Conservation (phyloP, 139 green algal genomes). For the Yamagishiella unicocca region DNA sequence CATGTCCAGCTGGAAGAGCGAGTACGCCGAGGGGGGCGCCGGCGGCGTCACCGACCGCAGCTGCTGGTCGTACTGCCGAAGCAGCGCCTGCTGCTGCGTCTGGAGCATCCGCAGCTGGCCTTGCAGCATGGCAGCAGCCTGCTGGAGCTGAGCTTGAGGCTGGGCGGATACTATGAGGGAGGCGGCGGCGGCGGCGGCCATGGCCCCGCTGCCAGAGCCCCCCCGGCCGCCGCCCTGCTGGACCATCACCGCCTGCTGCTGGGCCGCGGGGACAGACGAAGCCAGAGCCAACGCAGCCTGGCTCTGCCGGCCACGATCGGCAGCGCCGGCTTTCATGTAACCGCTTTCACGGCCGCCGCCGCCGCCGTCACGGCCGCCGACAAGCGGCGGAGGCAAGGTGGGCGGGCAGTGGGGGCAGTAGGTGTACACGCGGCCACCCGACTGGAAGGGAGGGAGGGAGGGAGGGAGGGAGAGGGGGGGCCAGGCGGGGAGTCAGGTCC, state of each 20-base stretch:
- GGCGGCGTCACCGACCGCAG: neutral
- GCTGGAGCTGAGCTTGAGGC: constrained; percentile 11
- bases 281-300: neutral
- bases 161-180: neutral
- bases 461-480: neutral
- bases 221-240: neutral
- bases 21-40: constrained; percentile 2
- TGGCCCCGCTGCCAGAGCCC: neutral
- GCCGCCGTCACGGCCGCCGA: neutral
- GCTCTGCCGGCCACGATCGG: neutral
- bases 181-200: neutral
- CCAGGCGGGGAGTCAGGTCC: no score
- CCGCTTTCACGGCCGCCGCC: neutral
- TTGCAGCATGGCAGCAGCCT: constrained; percentile 26
- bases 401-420: constrained; percentile 46
- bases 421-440: constrained; percentile 15
- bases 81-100: constrained; percentile 21
- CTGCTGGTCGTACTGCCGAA: constrained; percentile 43
- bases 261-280: neutral
- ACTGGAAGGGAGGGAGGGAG: neutral
- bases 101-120: constrained; percentile 37
- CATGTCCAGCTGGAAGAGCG: constrained; percentile 44
- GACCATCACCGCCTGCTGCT: neutral
- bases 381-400: neutral
- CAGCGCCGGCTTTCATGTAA: neutral